A percentile compares a stretch with the other conserved stretches of the same genome.
Conservation (phyloP, 148 eudicot species). For the Silene latifolia region DNA sequence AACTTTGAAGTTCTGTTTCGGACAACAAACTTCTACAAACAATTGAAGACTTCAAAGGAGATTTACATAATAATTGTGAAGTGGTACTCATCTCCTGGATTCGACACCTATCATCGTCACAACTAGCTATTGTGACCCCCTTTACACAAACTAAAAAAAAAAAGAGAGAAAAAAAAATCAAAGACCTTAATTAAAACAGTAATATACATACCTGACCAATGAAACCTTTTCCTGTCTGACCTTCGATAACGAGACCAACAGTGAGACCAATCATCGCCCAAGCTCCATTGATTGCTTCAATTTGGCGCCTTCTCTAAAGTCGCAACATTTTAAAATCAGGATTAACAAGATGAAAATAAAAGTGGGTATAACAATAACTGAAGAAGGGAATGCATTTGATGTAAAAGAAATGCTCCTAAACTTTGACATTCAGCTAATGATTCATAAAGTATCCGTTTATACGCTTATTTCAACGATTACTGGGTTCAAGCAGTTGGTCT, state of each 20-base stretch:
- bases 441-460: too few species aligned
- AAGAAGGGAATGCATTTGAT: background rate
- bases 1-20: background rate
- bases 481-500: too few species aligned
- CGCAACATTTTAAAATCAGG: slow-evolving; percentile 9
- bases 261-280: slow-evolving; percentile 99
- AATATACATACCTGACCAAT: slow-evolving; percentile 57
- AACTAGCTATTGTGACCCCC: background rate
- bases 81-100: background rate
- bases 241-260: slow-evolving; percentile 76
- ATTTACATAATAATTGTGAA: too few species aligned
- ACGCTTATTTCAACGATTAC: too few species aligned
- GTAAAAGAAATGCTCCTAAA: background rate
- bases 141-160: background rate
- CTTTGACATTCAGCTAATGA: background rate
- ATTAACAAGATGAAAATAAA: background rate
- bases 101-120: background rate
- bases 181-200: background rate
- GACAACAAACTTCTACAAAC: background rate
- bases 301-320: slow-evolving; percentile 55
- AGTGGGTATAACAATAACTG: background rate
- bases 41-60: too few species aligned
- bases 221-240: slow-evolving; percentile 71
- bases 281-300: slow-evolving; percentile 96
- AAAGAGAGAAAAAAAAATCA: background rate